These are phyloP conservation scores for Blastobotrys parvus DNA, from an alignment of 805 yeast species.

Conservation along the genomic window DNA sequence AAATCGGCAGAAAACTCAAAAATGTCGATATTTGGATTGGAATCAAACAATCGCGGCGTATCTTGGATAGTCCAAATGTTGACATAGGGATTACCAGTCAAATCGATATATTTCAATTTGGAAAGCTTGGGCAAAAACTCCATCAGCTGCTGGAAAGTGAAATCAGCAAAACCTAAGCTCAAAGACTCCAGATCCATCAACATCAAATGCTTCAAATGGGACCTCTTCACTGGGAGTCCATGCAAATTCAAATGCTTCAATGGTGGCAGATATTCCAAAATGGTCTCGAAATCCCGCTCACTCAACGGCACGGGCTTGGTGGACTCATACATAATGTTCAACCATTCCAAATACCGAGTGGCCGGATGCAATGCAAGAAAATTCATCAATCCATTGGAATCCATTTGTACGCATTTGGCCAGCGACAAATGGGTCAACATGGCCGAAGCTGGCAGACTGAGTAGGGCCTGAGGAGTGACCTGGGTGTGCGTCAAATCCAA, in stretches of 20 bases:
- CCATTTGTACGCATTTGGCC: conserved; percentile 55
- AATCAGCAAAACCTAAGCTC: conserved; percentile 25
- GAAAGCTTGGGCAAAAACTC: conserved; percentile 19
- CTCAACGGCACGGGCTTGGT: conserved; percentile 51
- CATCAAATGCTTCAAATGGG: conserved; percentile 27
- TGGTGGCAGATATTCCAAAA: conserved; percentile 34
- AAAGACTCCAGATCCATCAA: conserved; percentile 21
- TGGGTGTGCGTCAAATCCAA: conserved; percentile 78
- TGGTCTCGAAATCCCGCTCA: conserved; percentile 42
- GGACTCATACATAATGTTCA: conserved; percentile 55
- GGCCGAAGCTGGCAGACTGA: conserved; percentile 46
- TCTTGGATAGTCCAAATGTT: conserved; percentile 52
- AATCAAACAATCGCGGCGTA: conserved; percentile 36
- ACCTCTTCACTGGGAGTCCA: conserved; percentile 49
- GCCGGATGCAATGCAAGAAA: conserved; percentile 70
- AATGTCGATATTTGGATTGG: conserved; percentile 45
- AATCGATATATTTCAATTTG: conserved; percentile 49
- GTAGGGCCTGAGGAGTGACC: conserved; percentile 54
- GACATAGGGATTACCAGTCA: conserved; percentile 54
- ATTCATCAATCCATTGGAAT: conserved; percentile 62
- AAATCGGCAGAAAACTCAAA: conserved; percentile 44
- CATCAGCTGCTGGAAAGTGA: conserved; percentile 21
- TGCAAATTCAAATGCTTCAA: conserved; percentile 49
- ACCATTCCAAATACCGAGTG: conserved; percentile 49
- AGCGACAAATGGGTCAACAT: conserved; percentile 67